A percentile compares a stretch with the other conserved stretches of the same genome.
Conservation (phyloP, 2,329 filamentous ascomycete genomes). For the Cladophialophora yegresii region DNA sequence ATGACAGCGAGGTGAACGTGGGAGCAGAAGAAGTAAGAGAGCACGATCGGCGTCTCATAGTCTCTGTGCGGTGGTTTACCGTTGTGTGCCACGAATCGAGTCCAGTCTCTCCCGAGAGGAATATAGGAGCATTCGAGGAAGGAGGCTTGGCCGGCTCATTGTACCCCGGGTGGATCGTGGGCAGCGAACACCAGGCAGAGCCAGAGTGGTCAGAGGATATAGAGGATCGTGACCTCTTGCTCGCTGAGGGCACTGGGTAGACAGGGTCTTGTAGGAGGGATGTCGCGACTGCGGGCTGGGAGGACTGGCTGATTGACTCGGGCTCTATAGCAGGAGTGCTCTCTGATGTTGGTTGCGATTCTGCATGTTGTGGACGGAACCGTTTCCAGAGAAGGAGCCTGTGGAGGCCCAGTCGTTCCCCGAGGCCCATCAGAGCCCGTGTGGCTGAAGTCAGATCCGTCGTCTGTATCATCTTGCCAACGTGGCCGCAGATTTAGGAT, state of each 20-base stretch:
- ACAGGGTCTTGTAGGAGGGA: background rate
- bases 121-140: background rate
- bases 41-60: background rate
- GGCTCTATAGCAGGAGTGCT: background rate
- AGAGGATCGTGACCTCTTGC: constrained; percentile 2
- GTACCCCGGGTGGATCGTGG: constrained; percentile 12
- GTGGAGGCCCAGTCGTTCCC: background rate
- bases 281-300: background rate
- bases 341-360: background rate
- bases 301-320: background rate
- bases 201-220: constrained; percentile 2
- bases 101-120: background rate
- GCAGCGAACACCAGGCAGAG: background rate
- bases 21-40: background rate
- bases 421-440: background rate
- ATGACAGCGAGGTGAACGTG: background rate
- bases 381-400: background rate
- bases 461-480: background rate
- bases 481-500: background rate
- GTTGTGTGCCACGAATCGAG: background rate
- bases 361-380: background rate
- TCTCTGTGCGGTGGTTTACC: background rate
- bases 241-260: background rate
- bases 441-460: background rate
- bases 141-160: background rate